Percentiles rank a stretch among this genome's conserved stretches.
Evolutionary conservation across 176 grass and related monocot genomes (phyloP).

Genomic region (Typha latifolia): DNA sequence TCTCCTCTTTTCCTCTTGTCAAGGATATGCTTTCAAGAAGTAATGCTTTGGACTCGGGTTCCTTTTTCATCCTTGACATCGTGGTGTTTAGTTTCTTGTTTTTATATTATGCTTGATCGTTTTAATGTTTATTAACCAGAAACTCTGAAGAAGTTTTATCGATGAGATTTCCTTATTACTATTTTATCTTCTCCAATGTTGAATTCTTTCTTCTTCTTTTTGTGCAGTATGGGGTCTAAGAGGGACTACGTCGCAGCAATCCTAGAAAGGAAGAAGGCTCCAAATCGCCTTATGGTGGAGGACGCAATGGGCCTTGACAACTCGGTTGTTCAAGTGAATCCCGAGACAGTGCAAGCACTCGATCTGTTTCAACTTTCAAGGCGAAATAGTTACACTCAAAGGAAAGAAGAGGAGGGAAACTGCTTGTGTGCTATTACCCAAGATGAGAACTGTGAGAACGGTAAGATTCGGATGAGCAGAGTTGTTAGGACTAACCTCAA

Average conservation of each 20-base stretch:
- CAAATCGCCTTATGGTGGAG: slow-evolving; percentile 40
- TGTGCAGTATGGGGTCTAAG: background rate
- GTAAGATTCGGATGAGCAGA: slow-evolving; percentile 24
- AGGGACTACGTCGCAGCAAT: slow-evolving; percentile 35
- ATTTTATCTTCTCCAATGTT: no score
- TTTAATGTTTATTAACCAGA: no score
- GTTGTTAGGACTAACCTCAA: slow-evolving; percentile 45
- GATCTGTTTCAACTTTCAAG: slow-evolving; percentile 11
- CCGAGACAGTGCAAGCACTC: slow-evolving; percentile 17
- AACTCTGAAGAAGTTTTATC: no score
- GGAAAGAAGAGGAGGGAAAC: slow-evolving; percentile 38
- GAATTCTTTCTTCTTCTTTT: no score
- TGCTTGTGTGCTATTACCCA: slow-evolving; percentile 23
- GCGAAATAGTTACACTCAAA: slow-evolving; percentile 18
- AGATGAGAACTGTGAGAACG: slow-evolving; percentile 27
- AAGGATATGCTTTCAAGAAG: no score
- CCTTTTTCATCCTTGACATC: no score
- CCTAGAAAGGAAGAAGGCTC: slow-evolving; percentile 26
- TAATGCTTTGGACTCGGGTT: no score
- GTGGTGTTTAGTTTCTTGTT: no score
- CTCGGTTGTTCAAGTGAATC: slow-evolving; percentile 22
- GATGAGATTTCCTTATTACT: no score
- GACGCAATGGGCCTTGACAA: slow-evolving; percentile 26
- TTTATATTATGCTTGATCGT: no score
- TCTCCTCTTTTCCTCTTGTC: no score